phyloP scores from a whole-genome alignment of 2,329 filamentous ascomycete species.

The Colletotrichum tropicicola region DNA sequence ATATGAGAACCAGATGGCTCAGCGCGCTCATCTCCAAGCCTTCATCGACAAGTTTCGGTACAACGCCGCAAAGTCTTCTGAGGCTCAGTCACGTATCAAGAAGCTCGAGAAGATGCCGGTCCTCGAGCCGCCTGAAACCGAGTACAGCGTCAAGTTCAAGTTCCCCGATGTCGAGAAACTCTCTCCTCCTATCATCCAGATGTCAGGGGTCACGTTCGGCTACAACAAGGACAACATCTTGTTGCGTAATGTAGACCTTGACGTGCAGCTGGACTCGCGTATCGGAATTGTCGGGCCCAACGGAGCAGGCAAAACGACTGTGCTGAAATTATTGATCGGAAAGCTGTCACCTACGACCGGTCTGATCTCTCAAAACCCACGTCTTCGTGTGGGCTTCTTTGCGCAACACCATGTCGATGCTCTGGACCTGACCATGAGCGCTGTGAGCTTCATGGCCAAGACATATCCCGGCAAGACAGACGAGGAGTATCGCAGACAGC shows the following conservation, averaged over 20 bases:
- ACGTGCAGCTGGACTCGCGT: constrained; percentile 96
- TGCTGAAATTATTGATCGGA: constrained; percentile 96
- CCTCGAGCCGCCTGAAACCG: constrained; percentile 87
- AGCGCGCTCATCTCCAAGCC: constrained; percentile 91
- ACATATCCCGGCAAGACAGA: constrained; percentile 90
- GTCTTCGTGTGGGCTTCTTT: constrained; percentile 94
- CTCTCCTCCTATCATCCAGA: constrained; percentile 96
- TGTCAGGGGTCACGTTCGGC: constrained; percentile 91
- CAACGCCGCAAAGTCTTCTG: constrained; percentile 97
- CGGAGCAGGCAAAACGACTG: constrained; percentile 97
- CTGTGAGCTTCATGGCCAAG: constrained; percentile 96
- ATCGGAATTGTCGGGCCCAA: constrained; percentile 99
- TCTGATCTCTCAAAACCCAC: constrained; percentile 86
- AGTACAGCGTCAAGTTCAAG: constrained; percentile 96
- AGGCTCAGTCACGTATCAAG: constrained; percentile 98
- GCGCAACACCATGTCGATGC: constrained; percentile 99
- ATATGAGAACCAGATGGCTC: constrained; percentile 98
- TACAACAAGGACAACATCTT: constrained; percentile 84
- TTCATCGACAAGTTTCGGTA: constrained; percentile 99
- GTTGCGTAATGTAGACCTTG: constrained; percentile 87
- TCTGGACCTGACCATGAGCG: constrained; percentile 86
- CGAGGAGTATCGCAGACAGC: constrained; percentile 94
- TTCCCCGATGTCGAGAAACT: constrained; percentile 98
- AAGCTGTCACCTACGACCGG: constrained; percentile 81
- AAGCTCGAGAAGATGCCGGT: constrained; percentile 98